These are phyloP conservation scores for Moricandia arvensis DNA, from an alignment of 345 rosid genomes.

Conservation along the genomic window DNA sequence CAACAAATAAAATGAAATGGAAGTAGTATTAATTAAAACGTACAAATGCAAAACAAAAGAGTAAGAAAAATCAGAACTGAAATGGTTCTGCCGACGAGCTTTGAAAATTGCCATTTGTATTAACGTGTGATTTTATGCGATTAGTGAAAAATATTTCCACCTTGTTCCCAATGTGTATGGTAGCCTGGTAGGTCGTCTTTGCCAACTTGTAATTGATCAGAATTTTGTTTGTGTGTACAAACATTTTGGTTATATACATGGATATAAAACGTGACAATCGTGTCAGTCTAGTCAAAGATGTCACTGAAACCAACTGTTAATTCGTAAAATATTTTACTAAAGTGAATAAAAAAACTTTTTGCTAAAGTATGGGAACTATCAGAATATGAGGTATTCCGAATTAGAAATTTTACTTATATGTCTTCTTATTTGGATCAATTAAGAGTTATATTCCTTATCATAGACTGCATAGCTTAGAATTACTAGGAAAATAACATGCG, in stretches of 20 bases:
- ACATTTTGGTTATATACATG: neutral
- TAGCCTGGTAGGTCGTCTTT: neutral
- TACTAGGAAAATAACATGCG: neutral
- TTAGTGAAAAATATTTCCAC: neutral
- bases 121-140: neutral
- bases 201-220: neutral
- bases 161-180: neutral
- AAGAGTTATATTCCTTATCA: too few relatives aligned
- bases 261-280: constrained; percentile 20
- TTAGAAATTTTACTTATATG: too few relatives aligned
- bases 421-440: too few relatives aligned
- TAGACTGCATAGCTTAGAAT: neutral
- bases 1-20: too few relatives aligned
- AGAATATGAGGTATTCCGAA: neutral
- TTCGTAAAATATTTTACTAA: neutral
- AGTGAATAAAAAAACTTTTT: too few relatives aligned
- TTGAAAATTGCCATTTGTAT: neutral
- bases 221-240: neutral
- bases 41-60: neutral
- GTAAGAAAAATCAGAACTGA: neutral
- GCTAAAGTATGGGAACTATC: neutral
- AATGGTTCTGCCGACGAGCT: neutral
- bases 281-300: neutral
- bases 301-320: neutral
- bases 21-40: too few relatives aligned